Conservation (phyloP, 805 yeast species). For the Ogataea pini region DNA sequence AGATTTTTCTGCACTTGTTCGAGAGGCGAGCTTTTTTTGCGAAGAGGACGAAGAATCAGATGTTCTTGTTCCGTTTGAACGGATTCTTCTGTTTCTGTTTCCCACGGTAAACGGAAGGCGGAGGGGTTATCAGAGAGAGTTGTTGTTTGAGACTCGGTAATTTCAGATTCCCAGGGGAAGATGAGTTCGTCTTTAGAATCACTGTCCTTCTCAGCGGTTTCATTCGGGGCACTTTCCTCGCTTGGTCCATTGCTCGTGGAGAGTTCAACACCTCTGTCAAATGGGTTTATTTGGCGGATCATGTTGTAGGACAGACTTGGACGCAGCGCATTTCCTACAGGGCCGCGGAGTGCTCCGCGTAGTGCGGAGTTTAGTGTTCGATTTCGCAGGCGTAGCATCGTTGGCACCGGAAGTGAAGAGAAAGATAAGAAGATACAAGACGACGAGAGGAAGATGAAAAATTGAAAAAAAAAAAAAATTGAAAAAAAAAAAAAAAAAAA, state of each 20-base stretch:
- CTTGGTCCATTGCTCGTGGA: too few relatives aligned
- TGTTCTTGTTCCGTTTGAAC: slow-evolving; percentile 9
- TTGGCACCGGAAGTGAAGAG: too few relatives aligned
- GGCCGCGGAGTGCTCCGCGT: background rate
- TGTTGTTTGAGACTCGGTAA: background rate
- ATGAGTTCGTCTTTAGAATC: background rate
- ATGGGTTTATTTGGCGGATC: too few relatives aligned
- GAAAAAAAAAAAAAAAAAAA: too few relatives aligned
- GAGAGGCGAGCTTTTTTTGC: slow-evolving; percentile 25
- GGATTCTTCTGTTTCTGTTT: background rate
- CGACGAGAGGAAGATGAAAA: too few relatives aligned
- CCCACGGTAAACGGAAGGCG: slow-evolving; percentile 3
- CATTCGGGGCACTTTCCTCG: too few relatives aligned
- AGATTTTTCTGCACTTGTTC: slow-evolving; percentile 11
- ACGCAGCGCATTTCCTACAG: background rate
- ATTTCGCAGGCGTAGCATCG: background rate
- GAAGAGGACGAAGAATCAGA: slow-evolving; percentile 30
- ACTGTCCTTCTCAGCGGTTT: too few relatives aligned
- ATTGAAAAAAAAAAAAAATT: too few relatives aligned
- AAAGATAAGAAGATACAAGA: too few relatives aligned
- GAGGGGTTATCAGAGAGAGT: background rate
- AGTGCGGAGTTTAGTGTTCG: too few relatives aligned
- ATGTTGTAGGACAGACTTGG: background rate
- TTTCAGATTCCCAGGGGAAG: slow-evolving; percentile 3
- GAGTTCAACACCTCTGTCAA: too few relatives aligned